Conservation (phyloP, 495 filamentous ascomycete species). For the Penicillium dipodomyicola region DNA sequence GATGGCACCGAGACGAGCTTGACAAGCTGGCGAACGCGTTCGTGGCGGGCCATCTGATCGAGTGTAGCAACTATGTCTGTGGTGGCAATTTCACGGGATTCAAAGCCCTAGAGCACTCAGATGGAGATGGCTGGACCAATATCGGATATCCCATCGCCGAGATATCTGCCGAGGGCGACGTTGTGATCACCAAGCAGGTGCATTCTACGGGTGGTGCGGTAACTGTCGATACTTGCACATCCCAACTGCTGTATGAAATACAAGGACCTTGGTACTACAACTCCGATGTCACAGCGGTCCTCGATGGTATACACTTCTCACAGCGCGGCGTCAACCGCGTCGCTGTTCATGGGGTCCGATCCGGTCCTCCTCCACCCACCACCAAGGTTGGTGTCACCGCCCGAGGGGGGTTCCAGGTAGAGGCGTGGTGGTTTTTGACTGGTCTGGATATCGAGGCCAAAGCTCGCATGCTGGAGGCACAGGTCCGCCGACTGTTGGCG, state of each 20-base stretch:
- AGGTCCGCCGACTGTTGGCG: conserved; percentile 27
- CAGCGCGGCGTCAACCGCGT: conserved; percentile 41
- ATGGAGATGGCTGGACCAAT: conserved; percentile 41
- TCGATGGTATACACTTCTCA: conserved; percentile 49
- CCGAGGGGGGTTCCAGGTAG: conserved; percentile 47
- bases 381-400: conserved; percentile 57
- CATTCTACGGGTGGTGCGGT: conserved; percentile 35
- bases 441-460: conserved; percentile 50
- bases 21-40: conserved; percentile 52
- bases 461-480: conserved; percentile 40
- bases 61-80: conserved; percentile 55
- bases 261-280: conserved; percentile 59
- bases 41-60: conserved; percentile 55
- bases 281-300: conserved; percentile 54
- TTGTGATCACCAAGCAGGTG: conserved; percentile 46
- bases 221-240: conserved; percentile 53
- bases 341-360: conserved; percentile 26
- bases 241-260: conserved; percentile 59
- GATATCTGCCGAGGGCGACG: conserved; percentile 47
- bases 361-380: conserved; percentile 49
- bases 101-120: conserved; percentile 37
- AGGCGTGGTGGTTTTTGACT: conserved; percentile 41
- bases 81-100: conserved; percentile 61
- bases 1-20: conserved; percentile 42
- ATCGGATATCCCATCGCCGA: conserved; percentile 61